Conservation (phyloP, 1,139 yeast genomes). For the Zygosaccharomyces sapae region DNA sequence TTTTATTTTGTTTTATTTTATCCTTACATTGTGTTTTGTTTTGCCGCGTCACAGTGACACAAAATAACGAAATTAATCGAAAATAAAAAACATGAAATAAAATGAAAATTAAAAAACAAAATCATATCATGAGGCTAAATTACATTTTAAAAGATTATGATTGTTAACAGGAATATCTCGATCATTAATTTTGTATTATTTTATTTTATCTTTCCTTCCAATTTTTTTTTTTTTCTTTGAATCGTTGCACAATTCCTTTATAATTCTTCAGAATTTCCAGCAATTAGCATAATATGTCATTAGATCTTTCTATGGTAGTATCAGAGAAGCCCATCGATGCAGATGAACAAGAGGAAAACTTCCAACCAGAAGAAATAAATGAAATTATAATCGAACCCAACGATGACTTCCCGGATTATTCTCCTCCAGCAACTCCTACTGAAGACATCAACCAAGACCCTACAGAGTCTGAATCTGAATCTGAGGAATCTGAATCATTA, state of each 20-base stretch:
- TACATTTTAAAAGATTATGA: background rate
- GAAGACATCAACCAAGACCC: background rate
- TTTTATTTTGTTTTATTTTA: too few species aligned
- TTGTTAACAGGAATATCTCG: background rate
- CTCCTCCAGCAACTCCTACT: background rate
- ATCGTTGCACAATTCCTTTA: background rate
- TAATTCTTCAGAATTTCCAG: background rate
- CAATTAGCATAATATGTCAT: background rate
- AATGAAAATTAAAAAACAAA: too few species aligned
- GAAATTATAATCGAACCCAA: background rate
- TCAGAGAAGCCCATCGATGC: background rate
- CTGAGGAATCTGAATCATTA: background rate
- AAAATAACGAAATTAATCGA: background rate
- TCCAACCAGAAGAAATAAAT: too few species aligned
- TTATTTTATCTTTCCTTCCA: background rate
- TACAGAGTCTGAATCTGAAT: background rate
- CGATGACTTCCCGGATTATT: too few species aligned
- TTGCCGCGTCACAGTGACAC: background rate
- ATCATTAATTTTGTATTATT: background rate
- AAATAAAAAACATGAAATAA: too few species aligned
- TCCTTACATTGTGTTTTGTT: background rate
- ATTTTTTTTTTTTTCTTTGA: background rate
- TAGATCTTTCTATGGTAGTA: background rate
- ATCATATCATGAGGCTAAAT: background rate
- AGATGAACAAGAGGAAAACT: background rate